Evolutionary conservation across 176 grass and related monocot genomes (phyloP), one percentile per base, ranked within the genome.

Genomic region (Carex littledalei): DNA sequence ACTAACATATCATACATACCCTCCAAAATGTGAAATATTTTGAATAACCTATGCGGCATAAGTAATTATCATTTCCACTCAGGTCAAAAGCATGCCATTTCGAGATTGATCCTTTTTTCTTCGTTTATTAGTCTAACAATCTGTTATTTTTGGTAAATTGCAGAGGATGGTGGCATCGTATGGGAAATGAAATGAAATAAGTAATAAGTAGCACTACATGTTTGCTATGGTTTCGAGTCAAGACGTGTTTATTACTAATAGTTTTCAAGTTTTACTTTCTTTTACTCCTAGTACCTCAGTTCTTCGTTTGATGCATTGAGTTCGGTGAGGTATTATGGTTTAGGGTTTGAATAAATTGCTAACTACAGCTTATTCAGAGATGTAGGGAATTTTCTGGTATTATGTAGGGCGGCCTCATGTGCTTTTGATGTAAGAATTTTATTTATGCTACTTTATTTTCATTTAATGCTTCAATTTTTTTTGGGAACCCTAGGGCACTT

Each of bases 131-230:
- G 18, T 62, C 24, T 37, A 47, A 84, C 31, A 84, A 80, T 81
- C 85, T 87, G 90, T 22, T 82, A 85, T 68, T 70, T 31, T 41
- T 88, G n/a, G 39, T 81, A 83, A 80, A 32, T 83, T 91, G 89
- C 87, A 97, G 94, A 97, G 89, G 94, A 97, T 82, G 80, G 89
- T 61, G 91, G 86, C 32, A 84, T 93, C 37, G 49, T 97, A 71
- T 97, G 90, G 90, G 94, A 94, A 81, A 91, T 91, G 89, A 88
- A 84, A 81, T 81, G 41, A 81, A 63, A 65, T 73, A 66, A 90
- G 84, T 90, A 81, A 87, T 90, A 56, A 56, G 65, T 8, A 66
- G 5, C 3, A 50, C 29, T 3, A 17, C 24, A 29, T 56, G 24
- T 56, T 56, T 74, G 70, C 20, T 2, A 20, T 11, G 50, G 39